A percentile compares a stretch with the other conserved stretches of the same genome.
phyloP scores from a whole-genome alignment of 2,329 filamentous ascomycete genomes.

The Fusarium sororula region DNA sequence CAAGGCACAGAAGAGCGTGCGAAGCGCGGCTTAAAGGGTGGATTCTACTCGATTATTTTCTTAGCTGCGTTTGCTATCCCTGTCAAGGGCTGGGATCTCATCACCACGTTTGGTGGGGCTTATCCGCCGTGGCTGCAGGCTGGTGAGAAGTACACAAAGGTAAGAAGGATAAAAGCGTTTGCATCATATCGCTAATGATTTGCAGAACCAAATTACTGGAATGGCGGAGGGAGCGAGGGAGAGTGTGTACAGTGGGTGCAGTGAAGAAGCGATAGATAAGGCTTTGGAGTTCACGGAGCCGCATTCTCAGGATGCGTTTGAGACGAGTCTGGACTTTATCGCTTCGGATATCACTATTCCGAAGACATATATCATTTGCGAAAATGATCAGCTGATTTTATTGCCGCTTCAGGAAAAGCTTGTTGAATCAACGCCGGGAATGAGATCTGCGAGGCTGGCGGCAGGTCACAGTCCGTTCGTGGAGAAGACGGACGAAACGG shows the following conservation, averaged over 20 bases:
- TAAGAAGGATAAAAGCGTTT: fast-evolving
- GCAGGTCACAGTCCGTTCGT: slow-evolving; percentile 17
- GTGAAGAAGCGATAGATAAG: not conserved
- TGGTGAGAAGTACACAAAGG: slow-evolving; percentile 5
- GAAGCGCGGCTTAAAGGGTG: not conserved
- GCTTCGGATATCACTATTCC: slow-evolving; percentile 1
- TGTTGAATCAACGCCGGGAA: not conserved
- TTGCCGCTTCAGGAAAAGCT: slow-evolving; percentile 2
- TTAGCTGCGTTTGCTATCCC: slow-evolving; percentile 17
- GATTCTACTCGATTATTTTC: slow-evolving; percentile 9
- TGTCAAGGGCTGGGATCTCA: slow-evolving; percentile 17
- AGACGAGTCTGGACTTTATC: slow-evolving; percentile 15
- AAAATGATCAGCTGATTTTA: not conserved
- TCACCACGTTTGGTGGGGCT: slow-evolving; percentile 6
- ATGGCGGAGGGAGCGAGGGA: not conserved
- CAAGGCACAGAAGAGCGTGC: not conserved
- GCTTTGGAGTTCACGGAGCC: not conserved
- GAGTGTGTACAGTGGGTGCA: not conserved
- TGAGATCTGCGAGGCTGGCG: not conserved
- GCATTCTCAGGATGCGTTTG: slow-evolving; percentile 20
- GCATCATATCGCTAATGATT: not conserved
- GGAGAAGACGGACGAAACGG: not conserved
- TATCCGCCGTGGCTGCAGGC: slow-evolving; percentile 7
- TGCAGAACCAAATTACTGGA: not conserved
- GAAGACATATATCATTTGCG: slow-evolving; percentile 14